Base-by-base conservation (phyloP, 2,329 filamentous ascomycete genomes). In the Xenoacremonium recifei region DNA sequence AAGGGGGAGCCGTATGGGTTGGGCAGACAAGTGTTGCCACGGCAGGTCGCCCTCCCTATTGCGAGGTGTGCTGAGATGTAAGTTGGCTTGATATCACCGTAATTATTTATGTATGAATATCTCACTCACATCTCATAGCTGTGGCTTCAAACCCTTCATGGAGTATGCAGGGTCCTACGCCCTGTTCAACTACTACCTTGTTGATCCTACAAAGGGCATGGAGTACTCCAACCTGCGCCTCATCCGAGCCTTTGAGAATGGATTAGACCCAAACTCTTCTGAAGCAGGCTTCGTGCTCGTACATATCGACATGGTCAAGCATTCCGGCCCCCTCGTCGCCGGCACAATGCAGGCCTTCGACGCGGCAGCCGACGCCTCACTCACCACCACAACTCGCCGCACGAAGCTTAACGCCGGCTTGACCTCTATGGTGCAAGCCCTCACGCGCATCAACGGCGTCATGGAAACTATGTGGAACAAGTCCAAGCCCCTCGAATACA, bases 211-310 rank as follows among this genome's bases (percentile, higher is more conserved):
- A 38, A 66, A 58, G 17, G 80, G 80, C 10, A 71, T 85, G 37
- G 71, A 76, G 27, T 84, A 84, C 59, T 70, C 75, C 54, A 85
- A 86, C 70, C 75, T 96, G 18, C 85, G 89, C 10, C 80, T 96
- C 21, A 84, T 96, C 60, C 87, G 92, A 25, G 92, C 89, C 18
- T 97, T 96, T 57, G 91, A 96, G 68, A 80, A 85, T 56, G 92
- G 92, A 12, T 81, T 96, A 7, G 87, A 96, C 63, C 87, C 87
- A 1, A 77, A 77, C 21, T 95, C 89, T 3, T 96, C 90, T 6
- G 92, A 96, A 66, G 92, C 92, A 1, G 92, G 92, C 37, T 96
- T 97, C 63, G 89, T 96, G n/a, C 79, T 96, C 11, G 91, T 93
- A 4, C 92, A 96, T 65, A 84, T 97, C 38, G 89, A 95, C 66